Base-by-base conservation (phyloP, 2,329 filamentous ascomycete species). In the Paracorniculantispora psalliotae region DNA sequence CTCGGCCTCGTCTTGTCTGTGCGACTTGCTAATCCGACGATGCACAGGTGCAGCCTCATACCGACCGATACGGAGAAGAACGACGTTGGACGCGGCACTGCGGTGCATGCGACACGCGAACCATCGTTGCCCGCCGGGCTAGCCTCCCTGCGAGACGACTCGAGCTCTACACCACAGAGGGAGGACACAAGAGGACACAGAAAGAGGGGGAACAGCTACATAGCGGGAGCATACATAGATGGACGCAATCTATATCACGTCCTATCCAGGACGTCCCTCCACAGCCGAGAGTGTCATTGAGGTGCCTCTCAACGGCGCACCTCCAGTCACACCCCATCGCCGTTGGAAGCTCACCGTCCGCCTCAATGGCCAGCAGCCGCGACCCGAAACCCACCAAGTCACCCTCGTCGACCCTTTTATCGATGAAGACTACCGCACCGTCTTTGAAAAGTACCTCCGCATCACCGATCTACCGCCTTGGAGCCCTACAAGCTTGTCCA, bases 381-480 rank as follows among this genome's bases (percentile, higher is more conserved):
- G 17, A 4, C 51, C 21, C 5, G 25, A 54, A n/a, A 28, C 25
- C 51, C 19, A 50, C 28, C 9, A 39, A n/a, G 26, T 55, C 6
- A 59, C 57, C 44, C 66, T 69, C 13, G 52, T 59, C 39, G 67
- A 69, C 48, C 67, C 67, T 5, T 67, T 69, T 23, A 44, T 62
- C 25, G 64, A 65, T 44, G 48, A 37, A n/a, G 62, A 69, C 33
- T 69, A 69, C 46, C 62, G 59, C 17, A 51, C 60, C 37, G 56
- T 69, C 50, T 65, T 69, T 37, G 67, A 69, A 54, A 46, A 62
- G 28, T 68, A 69, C 47, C 62, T 68, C n/a, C 64, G 62, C 19
- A 64, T 61, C 52, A 65, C 66, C 19, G 67, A 67, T 44, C 55
- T 61, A 6, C 62, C 63, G 21, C 62, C 55, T n/a, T 65, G 63